Percentiles rank a stretch among this genome's conserved stretches.
Conservation (phyloP, 225 moss, liverwort and hornwort genomes). For the Thuidium tamariscinum region DNA sequence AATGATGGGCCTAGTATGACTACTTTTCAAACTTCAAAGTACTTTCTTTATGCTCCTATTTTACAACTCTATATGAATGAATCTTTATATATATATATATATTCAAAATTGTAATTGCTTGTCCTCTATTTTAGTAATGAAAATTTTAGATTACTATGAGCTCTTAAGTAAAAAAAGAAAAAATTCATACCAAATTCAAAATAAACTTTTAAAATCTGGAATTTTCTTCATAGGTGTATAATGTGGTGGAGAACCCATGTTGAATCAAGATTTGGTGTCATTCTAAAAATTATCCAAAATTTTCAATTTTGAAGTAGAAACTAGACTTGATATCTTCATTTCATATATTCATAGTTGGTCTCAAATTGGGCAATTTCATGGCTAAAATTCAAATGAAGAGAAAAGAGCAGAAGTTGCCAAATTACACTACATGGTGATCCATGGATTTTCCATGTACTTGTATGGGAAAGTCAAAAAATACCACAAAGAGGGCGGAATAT, state of each 20-base stretch:
- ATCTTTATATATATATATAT: neutral
- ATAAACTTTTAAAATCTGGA: neutral
- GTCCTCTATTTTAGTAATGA: no score
- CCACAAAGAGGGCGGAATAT: neutral
- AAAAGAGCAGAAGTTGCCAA: neutral
- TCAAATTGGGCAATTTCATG: neutral
- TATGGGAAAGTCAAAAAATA: neutral
- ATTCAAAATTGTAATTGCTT: no score
- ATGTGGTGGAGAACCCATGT: rapidly evolving
- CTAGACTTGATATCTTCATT: neutral
- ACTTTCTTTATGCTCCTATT: neutral
- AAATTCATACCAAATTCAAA: no score
- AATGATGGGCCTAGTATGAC: no score
- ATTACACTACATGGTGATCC: neutral
- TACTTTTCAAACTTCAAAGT: neutral
- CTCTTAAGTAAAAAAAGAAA: neutral
- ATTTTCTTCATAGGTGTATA: neutral
- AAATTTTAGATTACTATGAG: neutral
- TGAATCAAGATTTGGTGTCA: no score
- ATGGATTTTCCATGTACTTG: neutral
- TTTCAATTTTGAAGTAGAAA: no score
- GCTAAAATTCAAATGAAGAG: neutral
- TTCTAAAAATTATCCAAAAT: neutral
- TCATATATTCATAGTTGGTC: neutral
- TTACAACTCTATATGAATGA: neutral